phyloP scores from a whole-genome alignment of 805 yeast species.

The Saccharomycopsis sp. region DNA sequence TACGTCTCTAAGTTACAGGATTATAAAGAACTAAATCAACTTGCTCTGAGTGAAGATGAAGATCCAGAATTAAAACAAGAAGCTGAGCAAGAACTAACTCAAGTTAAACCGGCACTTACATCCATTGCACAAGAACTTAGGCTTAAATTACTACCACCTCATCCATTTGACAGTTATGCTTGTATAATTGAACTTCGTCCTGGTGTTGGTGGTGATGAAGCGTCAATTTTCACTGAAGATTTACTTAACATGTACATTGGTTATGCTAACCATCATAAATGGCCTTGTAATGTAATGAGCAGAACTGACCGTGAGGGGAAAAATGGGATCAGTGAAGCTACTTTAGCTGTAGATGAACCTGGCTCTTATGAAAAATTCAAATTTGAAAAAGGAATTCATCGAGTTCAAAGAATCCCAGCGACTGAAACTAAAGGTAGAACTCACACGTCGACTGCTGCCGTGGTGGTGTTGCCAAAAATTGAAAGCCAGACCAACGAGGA shows the following conservation, averaged over 20 bases:
- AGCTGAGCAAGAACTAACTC: slow-evolving; percentile 54
- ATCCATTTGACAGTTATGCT: slow-evolving; percentile 67
- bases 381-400: slow-evolving; percentile 90
- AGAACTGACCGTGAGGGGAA: slow-evolving; percentile 51
- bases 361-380: slow-evolving; percentile 71
- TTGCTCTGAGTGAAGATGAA: slow-evolving; percentile 31
- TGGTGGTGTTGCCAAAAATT: slow-evolving; percentile 82
- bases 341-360: slow-evolving; percentile 61
- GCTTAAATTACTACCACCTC: slow-evolving; percentile 61
- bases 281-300: slow-evolving; percentile 62
- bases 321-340: slow-evolving; percentile 69
- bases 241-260: slow-evolving; percentile 73
- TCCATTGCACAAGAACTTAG: slow-evolving; percentile 42
- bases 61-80: slow-evolving; percentile 49
- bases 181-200: slow-evolving; percentile 84
- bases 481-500: slow-evolving; percentile 37
- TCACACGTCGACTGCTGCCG: slow-evolving; percentile 95
- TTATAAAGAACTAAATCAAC: slow-evolving; percentile 29
- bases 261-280: slow-evolving; percentile 55
- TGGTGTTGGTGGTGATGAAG: slow-evolving; percentile 95
- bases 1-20: slow-evolving; percentile 31
- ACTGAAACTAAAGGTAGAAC: slow-evolving; percentile 92
- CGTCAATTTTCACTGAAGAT: slow-evolving; percentile 78
- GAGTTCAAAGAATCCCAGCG: slow-evolving; percentile 90
- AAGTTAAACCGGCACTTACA: slow-evolving; percentile 38